Evolutionary conservation across 2,329 filamentous ascomycete species (phyloP), one percentile per base, ranked within the genome.

Genomic region (Sporothrix curviconia): DNA sequence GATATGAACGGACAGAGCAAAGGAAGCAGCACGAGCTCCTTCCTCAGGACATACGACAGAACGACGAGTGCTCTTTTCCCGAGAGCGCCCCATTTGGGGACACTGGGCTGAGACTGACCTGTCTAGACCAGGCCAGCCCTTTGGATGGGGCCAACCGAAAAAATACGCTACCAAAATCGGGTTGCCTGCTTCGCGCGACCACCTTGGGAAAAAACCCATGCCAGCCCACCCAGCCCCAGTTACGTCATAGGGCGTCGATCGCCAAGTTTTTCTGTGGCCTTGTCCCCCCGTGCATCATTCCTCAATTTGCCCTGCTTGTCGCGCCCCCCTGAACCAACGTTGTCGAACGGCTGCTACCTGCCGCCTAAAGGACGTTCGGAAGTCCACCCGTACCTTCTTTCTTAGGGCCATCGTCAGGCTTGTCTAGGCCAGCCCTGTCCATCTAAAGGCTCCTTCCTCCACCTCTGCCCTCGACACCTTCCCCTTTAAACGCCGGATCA

Each of bases 161-260:
- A 51, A 2, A 39, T 28, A 22, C 24, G 34, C 49, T 39, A 39
- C 34, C 22, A 32, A 28, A 40, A 17, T 39, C n/a, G n/a, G n/a
- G n/a, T 39, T 51, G 17, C 47, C 47, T 37, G 32, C 47, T 30
- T n/a, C 30, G 47, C 32, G 32, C 47, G 19, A 50, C 47, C 47
- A 37, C 47, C 30, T 37, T 19, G 28, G 22, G 12, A 40, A 52
- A 40, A 40, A 52, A 34, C 55, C 32, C 15, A 25, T 19, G 37
- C 19, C 30, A 52, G n/a, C 32, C 49, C 47, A 49, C 47, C 39
- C 24, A 32, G 28, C 17, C 47, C 52, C 36, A 39, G 57, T 55
- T 59, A 62, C 61, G 61, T 62, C 61, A 62, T 62, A 59, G 57
- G 51, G 32, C 14, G 51, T 24, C 42, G 50, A 52, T 59, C 59